phyloP scores from a whole-genome alignment of 169 alveolate species.

The Toxoplasma gondii region DNA sequence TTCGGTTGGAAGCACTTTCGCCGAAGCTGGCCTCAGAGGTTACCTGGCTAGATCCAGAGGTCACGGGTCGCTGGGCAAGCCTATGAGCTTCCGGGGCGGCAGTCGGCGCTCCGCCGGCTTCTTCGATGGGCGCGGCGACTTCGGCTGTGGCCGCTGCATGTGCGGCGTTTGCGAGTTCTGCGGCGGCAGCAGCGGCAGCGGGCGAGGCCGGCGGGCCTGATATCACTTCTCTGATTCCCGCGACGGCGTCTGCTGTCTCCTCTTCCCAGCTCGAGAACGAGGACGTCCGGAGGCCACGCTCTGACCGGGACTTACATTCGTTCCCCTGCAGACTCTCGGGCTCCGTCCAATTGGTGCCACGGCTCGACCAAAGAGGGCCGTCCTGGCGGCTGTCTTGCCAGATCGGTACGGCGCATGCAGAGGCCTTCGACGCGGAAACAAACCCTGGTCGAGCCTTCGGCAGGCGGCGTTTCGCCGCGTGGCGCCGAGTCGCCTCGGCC shows the following conservation, averaged over 20 bases:
- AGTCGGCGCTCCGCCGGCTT: neutral
- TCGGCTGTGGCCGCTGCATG: neutral
- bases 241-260: neutral
- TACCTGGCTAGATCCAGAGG: neutral
- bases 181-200: conserved; percentile 14
- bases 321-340: no score
- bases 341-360: neutral
- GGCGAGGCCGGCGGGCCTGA: conserved; percentile 33
- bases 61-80: neutral
- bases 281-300: neutral
- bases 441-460: neutral
- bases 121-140: conserved; percentile 2
- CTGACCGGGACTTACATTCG: neutral
- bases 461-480: neutral
- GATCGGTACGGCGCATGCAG: neutral
- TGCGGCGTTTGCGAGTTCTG: conserved; percentile 16
- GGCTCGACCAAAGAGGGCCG: neutral
- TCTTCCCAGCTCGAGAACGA: neutral
- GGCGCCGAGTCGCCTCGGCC: neutral
- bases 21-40: no score
- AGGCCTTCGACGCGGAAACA: neutral
- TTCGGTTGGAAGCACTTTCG: no score
- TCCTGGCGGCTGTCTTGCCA: neutral
- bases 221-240: neutral
- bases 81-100: neutral